Conservation (phyloP, 441 rosid genomes). For the Adansonia madagascariensis region DNA sequence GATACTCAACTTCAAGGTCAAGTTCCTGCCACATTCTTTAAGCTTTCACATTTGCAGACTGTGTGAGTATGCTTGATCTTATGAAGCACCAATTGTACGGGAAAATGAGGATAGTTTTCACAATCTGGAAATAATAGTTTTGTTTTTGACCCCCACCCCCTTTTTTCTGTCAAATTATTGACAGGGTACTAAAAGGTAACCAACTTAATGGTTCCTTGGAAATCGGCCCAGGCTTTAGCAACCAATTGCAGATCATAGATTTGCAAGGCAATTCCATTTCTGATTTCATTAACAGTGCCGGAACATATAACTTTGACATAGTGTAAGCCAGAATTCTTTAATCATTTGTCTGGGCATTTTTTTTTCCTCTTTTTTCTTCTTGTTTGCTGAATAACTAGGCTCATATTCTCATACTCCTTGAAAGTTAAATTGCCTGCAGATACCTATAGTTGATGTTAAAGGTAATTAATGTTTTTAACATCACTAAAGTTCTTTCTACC, state of each 20-base stretch:
- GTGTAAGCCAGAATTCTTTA: conserved; percentile 42
- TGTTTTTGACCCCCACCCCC: conserved; percentile 1
- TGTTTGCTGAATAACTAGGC: not conserved
- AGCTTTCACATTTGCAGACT: conserved; percentile 57
- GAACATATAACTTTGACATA: conserved; percentile 25
- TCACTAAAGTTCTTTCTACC: not conserved
- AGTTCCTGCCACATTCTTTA: conserved; percentile 54
- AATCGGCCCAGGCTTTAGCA: conserved; percentile 45
- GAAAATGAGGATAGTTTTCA: not conserved
- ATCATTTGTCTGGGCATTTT: not conserved
- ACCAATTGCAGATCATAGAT: conserved; percentile 54
- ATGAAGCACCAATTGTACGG: not conserved
- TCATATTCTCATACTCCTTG: not conserved
- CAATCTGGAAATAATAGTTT: not conserved
- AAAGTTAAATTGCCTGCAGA: not conserved
- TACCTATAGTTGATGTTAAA: not conserved
- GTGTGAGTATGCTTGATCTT: conserved; percentile 50
- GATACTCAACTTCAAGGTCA: conserved; percentile 46
- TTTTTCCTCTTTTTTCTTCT: not conserved
- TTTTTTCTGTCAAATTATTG: not conserved
- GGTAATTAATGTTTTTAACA: not conserved
- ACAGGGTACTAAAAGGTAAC: conserved; percentile 57
- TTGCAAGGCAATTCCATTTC: conserved; percentile 50
- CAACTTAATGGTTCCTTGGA: conserved; percentile 52
- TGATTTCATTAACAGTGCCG: conserved; percentile 28